These are phyloP conservation scores for Chalciporus piperatus DNA, from an alignment of 768 basidiomycete species.

Conservation along the genomic window DNA sequence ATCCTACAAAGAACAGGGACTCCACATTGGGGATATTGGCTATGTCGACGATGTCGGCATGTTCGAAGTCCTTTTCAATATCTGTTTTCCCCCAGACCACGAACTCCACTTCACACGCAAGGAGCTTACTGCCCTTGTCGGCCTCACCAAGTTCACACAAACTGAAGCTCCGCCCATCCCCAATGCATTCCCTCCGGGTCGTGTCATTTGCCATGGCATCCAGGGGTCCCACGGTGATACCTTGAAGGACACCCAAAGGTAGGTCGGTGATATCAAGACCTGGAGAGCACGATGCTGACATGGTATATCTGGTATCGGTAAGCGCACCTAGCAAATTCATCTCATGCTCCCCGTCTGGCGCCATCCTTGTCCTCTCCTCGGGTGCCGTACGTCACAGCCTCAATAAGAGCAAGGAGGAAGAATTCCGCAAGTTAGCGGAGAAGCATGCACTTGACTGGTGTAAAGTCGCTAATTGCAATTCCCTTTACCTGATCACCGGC, in stretches of 20 bases:
- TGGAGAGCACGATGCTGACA: too few relatives aligned
- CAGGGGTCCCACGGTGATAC: background rate
- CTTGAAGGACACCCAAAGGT: background rate
- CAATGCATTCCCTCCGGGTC: background rate
- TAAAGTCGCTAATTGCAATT: background rate
- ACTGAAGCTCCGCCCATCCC: background rate
- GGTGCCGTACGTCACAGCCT: background rate
- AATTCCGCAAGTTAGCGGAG: background rate
- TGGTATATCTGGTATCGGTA: background rate
- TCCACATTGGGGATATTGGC: slow-evolving; percentile 36
- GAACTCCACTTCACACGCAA: background rate
- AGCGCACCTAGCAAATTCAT: slow-evolving; percentile 2
- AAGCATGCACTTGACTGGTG: background rate
- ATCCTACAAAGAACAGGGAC: slow-evolving; percentile 21
- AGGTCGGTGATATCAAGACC: background rate
- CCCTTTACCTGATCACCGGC: slow-evolving; percentile 9
- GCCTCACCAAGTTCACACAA: background rate
- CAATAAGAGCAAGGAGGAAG: background rate
- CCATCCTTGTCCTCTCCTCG: background rate
- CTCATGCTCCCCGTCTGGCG: slow-evolving; percentile 5
- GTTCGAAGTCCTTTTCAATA: slow-evolving; percentile 34
- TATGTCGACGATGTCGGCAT: slow-evolving; percentile 25
- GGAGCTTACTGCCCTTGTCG: background rate
- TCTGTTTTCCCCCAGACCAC: slow-evolving; percentile 26
- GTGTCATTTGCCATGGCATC: background rate